A percentile compares a stretch with the other conserved stretches of the same genome.
Conservation (phyloP, 2,329 filamentous ascomycete species). For the Huntiella omanensis region DNA sequence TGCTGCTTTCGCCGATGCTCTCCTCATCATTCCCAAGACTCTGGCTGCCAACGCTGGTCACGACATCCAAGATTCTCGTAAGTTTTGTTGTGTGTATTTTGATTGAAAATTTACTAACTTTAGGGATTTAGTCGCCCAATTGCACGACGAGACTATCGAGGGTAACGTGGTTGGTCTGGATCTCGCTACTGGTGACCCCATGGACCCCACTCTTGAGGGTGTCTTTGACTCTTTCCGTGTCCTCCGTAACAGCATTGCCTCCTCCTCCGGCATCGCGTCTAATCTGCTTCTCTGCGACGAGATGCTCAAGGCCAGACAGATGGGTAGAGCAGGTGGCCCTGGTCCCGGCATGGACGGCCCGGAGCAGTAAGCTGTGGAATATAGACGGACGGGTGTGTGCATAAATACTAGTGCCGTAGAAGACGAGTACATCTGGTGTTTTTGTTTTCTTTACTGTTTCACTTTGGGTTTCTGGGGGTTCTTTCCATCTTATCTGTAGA, state of each 20-base stretch:
- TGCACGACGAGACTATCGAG: slow-evolving; percentile 72
- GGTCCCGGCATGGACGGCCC: slow-evolving; percentile 46
- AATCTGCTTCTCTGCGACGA: slow-evolving; percentile 94
- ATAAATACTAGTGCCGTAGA: slow-evolving; percentile 1
- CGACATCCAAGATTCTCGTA: slow-evolving; percentile 87
- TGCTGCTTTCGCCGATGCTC: slow-evolving; percentile 80
- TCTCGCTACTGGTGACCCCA: slow-evolving; percentile 69
- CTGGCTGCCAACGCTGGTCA: slow-evolving; percentile 89
- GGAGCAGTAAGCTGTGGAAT: slow-evolving; percentile 25
- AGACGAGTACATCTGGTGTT: slow-evolving; percentile 3
- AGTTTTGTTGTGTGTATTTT: slow-evolving; percentile 22
- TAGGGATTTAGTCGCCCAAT: slow-evolving; percentile 44
- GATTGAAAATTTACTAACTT: slow-evolving; percentile 12
- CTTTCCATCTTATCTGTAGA: slow-evolving; percentile 10
- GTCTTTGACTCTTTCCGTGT: slow-evolving; percentile 96
- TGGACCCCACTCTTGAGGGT: slow-evolving; percentile 85
- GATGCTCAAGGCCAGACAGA: slow-evolving; percentile 92
- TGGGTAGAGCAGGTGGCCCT: slow-evolving; percentile 49
- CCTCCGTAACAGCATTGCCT: slow-evolving; percentile 80
- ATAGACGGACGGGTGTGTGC: slow-evolving; percentile 11
- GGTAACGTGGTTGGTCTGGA: slow-evolving; percentile 78
- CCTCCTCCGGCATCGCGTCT: slow-evolving; percentile 82
- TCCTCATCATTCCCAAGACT: slow-evolving; percentile 93
- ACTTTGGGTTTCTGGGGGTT: slow-evolving; percentile 5
- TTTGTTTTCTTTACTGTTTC: slow-evolving; percentile 3